These are phyloP conservation scores for Penicillium manginii DNA, from an alignment of 495 filamentous ascomycete genomes.

Conservation along the genomic window DNA sequence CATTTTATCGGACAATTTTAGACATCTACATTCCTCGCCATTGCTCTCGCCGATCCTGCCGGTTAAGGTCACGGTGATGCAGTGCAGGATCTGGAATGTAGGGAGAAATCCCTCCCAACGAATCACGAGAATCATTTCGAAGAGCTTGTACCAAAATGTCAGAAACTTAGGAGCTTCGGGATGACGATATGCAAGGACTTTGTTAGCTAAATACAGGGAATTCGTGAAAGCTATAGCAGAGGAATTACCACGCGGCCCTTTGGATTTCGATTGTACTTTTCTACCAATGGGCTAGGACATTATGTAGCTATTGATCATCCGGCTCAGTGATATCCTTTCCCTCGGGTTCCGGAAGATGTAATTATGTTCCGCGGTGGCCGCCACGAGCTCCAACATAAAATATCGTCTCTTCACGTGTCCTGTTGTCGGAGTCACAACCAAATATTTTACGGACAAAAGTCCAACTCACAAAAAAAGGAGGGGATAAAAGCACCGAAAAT, in stretches of 20 bases:
- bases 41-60: slow-evolving; percentile 17
- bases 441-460: neutral
- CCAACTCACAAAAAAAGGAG: no score
- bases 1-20: slow-evolving; percentile 20
- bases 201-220: slow-evolving; percentile 8
- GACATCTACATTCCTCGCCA: slow-evolving; percentile 22
- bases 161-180: neutral
- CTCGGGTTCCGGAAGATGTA: neutral
- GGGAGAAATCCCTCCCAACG: slow-evolving; percentile 18
- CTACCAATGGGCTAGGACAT: neutral
- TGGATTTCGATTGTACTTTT: neutral
- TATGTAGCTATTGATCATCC: neutral
- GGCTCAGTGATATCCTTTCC: neutral
- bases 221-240: neutral
- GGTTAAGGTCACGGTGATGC: slow-evolving; percentile 16
- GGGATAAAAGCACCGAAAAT: neutral
- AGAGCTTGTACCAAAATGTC: slow-evolving; percentile 6
- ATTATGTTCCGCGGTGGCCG: neutral
- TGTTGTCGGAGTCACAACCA: neutral
- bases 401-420: neutral
- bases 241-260: slow-evolving; percentile 7
- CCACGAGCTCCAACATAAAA: neutral
- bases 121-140: slow-evolving; percentile 14
- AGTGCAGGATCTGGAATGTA: slow-evolving; percentile 23
- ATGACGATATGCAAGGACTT: slow-evolving; percentile 17